Evolutionary conservation across 306 rosid species (phyloP).

Genomic region (Begonia masoniana): DNA sequence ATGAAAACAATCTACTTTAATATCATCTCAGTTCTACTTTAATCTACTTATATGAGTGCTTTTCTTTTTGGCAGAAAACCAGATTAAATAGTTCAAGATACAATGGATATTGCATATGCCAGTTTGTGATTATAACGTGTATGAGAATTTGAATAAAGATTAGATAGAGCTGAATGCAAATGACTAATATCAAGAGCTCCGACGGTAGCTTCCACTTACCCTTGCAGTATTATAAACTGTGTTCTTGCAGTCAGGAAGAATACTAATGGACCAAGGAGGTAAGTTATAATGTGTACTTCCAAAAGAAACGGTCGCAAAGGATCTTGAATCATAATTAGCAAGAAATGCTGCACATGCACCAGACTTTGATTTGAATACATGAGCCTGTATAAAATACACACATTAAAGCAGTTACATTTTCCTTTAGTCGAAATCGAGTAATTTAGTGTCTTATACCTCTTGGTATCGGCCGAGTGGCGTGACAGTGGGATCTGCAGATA

Average conservation of each 20-base stretch:
- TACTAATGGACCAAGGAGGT: slow-evolving; percentile 97
- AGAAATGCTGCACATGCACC: slow-evolving; percentile 95
- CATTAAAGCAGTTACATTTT: no score
- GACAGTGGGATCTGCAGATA: slow-evolving; percentile 73
- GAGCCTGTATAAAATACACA: slow-evolving; percentile 33
- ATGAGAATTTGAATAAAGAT: neutral
- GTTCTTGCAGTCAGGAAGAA: slow-evolving; percentile 92
- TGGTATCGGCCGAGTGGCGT: slow-evolving; percentile 71
- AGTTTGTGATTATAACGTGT: no score
- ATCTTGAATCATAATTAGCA: slow-evolving; percentile 58
- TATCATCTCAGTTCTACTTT: no score
- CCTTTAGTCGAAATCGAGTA: no score
- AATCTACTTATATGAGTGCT: no score
- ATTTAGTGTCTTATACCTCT: slow-evolving; percentile 34
- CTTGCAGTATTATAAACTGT: slow-evolving; percentile 84
- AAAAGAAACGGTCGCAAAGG: slow-evolving; percentile 68
- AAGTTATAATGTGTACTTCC: slow-evolving; percentile 86
- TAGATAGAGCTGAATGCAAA: slow-evolving; percentile 1
- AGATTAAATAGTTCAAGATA: no score
- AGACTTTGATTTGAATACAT: slow-evolving; percentile 61
- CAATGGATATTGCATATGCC: no score
- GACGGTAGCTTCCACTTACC: slow-evolving; percentile 24
- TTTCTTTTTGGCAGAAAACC: no score
- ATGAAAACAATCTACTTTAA: no score
- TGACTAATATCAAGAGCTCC: neutral